These are phyloP conservation scores for Globisporangium radiosum DNA, from an alignment of 352 stramenopile genomes.

Conservation along the genomic window DNA sequence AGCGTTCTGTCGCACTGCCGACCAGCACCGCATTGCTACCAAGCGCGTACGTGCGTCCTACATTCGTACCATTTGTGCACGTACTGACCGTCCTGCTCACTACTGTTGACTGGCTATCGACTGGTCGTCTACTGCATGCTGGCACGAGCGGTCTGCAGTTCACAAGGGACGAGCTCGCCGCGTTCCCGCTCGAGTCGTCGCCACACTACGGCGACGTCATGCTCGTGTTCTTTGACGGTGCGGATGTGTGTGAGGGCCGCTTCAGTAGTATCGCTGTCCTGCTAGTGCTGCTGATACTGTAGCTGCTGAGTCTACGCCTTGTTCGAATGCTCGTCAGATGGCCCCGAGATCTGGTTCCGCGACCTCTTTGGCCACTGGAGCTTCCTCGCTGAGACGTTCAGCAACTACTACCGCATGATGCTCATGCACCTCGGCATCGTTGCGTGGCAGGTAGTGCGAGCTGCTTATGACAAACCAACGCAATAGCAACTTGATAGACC, in stretches of 20 bases:
- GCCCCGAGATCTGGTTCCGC: slow-evolving; percentile 58
- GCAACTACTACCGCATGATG: slow-evolving; percentile 81
- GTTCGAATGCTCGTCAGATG: slow-evolving; percentile 14
- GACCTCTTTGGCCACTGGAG: slow-evolving; percentile 54
- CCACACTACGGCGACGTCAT: slow-evolving; percentile 47
- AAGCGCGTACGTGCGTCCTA: slow-evolving; percentile 9
- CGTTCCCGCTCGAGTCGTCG: slow-evolving; percentile 54
- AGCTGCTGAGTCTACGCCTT: too few species aligned
- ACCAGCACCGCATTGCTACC: slow-evolving; percentile 29
- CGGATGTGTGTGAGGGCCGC: too few species aligned
- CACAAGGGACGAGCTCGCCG: slow-evolving; percentile 21
- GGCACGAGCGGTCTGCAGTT: slow-evolving; percentile 1
- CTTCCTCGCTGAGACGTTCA: slow-evolving; percentile 63
- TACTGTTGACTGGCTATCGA: not conserved
- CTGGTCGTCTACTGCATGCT: not conserved
- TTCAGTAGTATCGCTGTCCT: too few species aligned
- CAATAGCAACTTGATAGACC: too few species aligned
- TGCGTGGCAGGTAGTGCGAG: slow-evolving; percentile 48
- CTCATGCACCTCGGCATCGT: slow-evolving; percentile 69
- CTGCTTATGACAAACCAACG: too few species aligned
- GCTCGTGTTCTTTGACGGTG: slow-evolving; percentile 37
- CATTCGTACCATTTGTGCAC: not conserved
- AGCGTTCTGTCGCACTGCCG: slow-evolving; percentile 26
- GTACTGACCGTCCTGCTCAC: too few species aligned
- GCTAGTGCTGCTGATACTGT: too few species aligned